Evolutionary conservation across 2,329 filamentous ascomycete genomes (phyloP), one percentile per base, ranked within the genome.

Genomic region (Fusarium sp.): DNA sequence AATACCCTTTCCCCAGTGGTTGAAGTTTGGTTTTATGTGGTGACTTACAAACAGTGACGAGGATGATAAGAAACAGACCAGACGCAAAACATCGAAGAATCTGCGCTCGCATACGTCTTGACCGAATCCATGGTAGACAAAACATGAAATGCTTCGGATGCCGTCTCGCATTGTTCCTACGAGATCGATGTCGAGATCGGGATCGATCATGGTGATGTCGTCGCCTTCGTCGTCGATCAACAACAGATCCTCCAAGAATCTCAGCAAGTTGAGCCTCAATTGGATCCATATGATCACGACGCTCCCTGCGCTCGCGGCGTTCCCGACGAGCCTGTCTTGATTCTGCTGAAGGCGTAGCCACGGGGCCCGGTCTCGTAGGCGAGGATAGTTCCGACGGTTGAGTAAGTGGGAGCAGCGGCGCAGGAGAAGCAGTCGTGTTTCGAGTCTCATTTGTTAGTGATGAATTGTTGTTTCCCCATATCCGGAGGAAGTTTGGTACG

Each of bases 11-110:
- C 55, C 61, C 31, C 8, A 4, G 51, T 23, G 4, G 4, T 46
- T 20, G 40, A 14, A 29, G 38, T 10, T 14, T 3, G 9, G 29
- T 29, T 13, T 13, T 8, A 14, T 34, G 13, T 14, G 23, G 13
- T 55, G 31, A 84, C 90, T 81, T 85, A 93, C 91, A 94, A 34
- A 91, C 83, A 57, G 86, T 80, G 42, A 93, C 76, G 50, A 91
- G 82, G 29, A 85, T 75, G 5, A 85, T 76, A 9, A 92, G 78
- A 61, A 92, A 87, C 6, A 86, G 66, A 1, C 90, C 91, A 6
- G 91, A 91, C 6, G 92, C 84, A 23, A 91, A 83, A 74, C 87
- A 90, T 31, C 84, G 84, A 60, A 90, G 74, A 38, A 90, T 83
- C 68, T 88, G 86, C 36, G 81, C 77, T 36, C 87, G 84, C 64